Evolutionary conservation across 192 early-diverging fungal genomes (phyloP).

Genomic region (Entophlyctis luteolus): DNA sequence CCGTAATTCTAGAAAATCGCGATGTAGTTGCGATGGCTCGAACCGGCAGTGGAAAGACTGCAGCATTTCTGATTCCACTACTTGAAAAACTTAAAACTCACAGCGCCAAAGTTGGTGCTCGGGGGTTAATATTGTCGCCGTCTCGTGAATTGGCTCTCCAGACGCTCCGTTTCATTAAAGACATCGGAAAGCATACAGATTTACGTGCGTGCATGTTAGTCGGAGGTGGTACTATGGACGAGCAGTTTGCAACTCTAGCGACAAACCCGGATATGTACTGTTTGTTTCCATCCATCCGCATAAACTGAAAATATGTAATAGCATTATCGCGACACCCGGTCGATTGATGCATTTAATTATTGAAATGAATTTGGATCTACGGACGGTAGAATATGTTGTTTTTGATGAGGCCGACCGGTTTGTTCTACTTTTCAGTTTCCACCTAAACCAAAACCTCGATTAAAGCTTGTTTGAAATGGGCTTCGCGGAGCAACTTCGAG

Average conservation of each 20-base stretch:
- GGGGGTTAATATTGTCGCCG: constrained; percentile 77
- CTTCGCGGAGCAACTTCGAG: constrained; percentile 90
- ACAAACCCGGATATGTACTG: constrained; percentile 87
- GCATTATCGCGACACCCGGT: constrained; percentile 48
- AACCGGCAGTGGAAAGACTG: constrained; percentile 97
- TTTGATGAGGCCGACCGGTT: constrained; percentile 98
- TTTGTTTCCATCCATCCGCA: neutral
- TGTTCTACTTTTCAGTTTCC: neutral
- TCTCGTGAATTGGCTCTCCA: constrained; percentile 95
- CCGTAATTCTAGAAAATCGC: constrained; percentile 80
- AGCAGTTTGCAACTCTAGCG: constrained; percentile 90
- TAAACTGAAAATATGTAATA: constrained; percentile 29
- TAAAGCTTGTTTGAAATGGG: constrained; percentile 88
- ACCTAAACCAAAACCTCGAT: neutral
- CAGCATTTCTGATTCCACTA: constrained; percentile 90
- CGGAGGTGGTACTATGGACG: constrained; percentile 95
- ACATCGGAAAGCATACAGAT: constrained; percentile 90
- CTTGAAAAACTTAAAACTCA: constrained; percentile 82
- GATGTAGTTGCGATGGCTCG: constrained; percentile 98
- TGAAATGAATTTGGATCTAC: constrained; percentile 87
- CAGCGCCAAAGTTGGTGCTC: constrained; percentile 71
- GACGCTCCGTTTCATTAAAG: constrained; percentile 90
- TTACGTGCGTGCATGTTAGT: constrained; percentile 82
- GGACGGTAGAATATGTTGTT: constrained; percentile 89
- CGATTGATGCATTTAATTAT: constrained; percentile 56